Evolutionary conservation across 495 filamentous ascomycete species (phyloP), one percentile per base, ranked within the genome.

Genomic region (Tuber calosporum): DNA sequence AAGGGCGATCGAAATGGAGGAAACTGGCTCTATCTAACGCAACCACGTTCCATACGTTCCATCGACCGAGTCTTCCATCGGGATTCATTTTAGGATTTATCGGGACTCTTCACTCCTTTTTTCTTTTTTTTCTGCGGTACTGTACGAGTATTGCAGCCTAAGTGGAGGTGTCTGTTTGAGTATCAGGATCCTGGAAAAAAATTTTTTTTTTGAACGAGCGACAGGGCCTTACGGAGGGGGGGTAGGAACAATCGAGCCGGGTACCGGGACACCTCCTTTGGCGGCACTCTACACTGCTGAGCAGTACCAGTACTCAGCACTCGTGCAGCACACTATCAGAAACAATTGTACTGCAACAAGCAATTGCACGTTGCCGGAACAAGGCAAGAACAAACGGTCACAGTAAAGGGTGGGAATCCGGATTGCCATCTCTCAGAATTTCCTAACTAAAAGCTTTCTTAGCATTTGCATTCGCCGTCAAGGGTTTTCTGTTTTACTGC

Each of bases 1-100:
- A 34, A 34, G 53, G 34, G 34, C 53, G 4, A 62, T 26, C 26
- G 26, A 62, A 62, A 34, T 26, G 53, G 26, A 34, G 26, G 53
- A 62, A 62, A 62, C 53, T 62, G 53, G 13, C 53, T 62, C 53
- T 62, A 62, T 62, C 53, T 62, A 62, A 13, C 53, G 53, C 53
- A 62, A 62, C 53, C 53, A 6, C 53, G 4, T 62, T 62, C 53
- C 53, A 62, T 62, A 6, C 53, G 4, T 62, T 62, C 53, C 53
- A 62, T 62, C 26, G 53, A 62, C 53, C 11, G 53, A 34, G 30
- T 15, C 53, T 26, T 34, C 17, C 53, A 34, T 62, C 53, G 53
- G 53, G 53, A 34, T 26, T 19, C 30, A 62, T 17, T 34, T 34
- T 26, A 62, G 26, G 53, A 34, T 62, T 62, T 62, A 34, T 62